Percentiles rank a stretch among this genome's conserved stretches.
phyloP scores from a whole-genome alignment of 2,329 filamentous ascomycete genomes.

The Arthroderma sp. region DNA sequence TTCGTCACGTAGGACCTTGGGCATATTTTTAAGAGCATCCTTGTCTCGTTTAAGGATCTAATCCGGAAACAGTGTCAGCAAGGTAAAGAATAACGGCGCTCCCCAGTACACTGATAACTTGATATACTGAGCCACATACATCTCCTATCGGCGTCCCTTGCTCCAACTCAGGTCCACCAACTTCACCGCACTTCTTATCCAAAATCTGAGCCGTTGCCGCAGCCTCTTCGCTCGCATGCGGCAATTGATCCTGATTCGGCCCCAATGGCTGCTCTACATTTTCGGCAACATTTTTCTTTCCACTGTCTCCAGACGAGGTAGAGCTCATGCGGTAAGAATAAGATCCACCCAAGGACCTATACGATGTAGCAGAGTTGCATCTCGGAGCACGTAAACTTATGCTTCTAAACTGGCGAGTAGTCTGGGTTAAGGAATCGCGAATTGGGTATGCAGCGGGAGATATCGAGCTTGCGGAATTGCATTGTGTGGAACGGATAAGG shows the following conservation, averaged over 20 bases:
- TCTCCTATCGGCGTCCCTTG: constrained; percentile 57
- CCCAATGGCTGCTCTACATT: constrained; percentile 25
- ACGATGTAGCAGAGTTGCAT: neutral
- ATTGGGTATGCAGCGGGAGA: neutral
- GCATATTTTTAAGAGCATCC: constrained; percentile 49
- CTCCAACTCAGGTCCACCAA: constrained; percentile 47
- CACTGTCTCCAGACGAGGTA: constrained; percentile 18
- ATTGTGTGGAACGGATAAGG: constrained; percentile 7
- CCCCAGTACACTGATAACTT: too few relatives aligned
- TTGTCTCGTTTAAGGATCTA: constrained; percentile 54
- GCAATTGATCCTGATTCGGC: constrained; percentile 42
- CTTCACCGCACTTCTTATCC: constrained; percentile 33
- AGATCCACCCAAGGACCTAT: neutral
- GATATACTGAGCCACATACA: constrained; percentile 39
- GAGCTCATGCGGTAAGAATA: constrained; percentile 27
- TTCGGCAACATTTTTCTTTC: constrained; percentile 19
- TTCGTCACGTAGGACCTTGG: constrained; percentile 52
- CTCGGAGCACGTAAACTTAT: neutral
- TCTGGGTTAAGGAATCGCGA: neutral
- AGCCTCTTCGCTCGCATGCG: constrained; percentile 55
- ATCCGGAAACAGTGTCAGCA: constrained; percentile 7
- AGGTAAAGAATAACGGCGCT: too few relatives aligned
- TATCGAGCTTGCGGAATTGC: neutral
- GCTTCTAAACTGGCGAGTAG: neutral
- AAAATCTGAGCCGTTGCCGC: constrained; percentile 47